These are phyloP conservation scores for Rhodotorula sp. DNA, from an alignment of 1,284 basidiomycete species.

Conservation along the genomic window DNA sequence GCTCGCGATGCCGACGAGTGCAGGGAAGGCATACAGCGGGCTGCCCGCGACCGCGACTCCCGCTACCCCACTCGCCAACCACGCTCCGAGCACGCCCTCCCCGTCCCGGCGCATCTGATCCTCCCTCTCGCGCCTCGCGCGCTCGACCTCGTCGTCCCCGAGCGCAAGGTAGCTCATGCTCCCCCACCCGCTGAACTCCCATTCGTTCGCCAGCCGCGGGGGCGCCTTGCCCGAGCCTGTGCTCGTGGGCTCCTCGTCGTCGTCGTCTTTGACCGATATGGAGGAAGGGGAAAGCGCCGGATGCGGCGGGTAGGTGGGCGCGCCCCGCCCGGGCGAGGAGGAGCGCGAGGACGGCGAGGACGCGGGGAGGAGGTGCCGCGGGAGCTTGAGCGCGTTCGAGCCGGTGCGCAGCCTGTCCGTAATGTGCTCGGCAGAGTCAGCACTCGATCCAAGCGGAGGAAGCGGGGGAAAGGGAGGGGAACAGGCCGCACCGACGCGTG, in stretches of 20 bases:
- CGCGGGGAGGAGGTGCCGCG: slow-evolving; percentile 4
- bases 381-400: slow-evolving; percentile 13
- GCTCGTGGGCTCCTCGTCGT: neutral
- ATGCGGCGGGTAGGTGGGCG: neutral
- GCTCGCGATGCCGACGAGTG: slow-evolving; percentile 62
- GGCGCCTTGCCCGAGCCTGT: neutral
- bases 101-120: slow-evolving; percentile 53
- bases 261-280: neutral
- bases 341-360: neutral
- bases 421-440: too few relatives aligned
- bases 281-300: too few relatives aligned
- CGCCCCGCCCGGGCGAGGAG: too few relatives aligned
- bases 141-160: slow-evolving; percentile 49
- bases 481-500: neutral
- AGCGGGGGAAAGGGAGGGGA: neutral
- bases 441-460: too few relatives aligned
- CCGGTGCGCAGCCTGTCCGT: slow-evolving; percentile 1
- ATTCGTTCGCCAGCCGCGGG: slow-evolving; percentile 9
- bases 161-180: slow-evolving; percentile 57
- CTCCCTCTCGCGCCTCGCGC: slow-evolving; percentile 45
- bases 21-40: slow-evolving; percentile 70
- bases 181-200: slow-evolving; percentile 58
- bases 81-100: slow-evolving; percentile 24
- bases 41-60: slow-evolving; percentile 70
- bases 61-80: slow-evolving; percentile 61